Evolutionary conservation across 495 filamentous ascomycete genomes (phyloP).

Genomic region (Aspergillus mulundensis): DNA sequence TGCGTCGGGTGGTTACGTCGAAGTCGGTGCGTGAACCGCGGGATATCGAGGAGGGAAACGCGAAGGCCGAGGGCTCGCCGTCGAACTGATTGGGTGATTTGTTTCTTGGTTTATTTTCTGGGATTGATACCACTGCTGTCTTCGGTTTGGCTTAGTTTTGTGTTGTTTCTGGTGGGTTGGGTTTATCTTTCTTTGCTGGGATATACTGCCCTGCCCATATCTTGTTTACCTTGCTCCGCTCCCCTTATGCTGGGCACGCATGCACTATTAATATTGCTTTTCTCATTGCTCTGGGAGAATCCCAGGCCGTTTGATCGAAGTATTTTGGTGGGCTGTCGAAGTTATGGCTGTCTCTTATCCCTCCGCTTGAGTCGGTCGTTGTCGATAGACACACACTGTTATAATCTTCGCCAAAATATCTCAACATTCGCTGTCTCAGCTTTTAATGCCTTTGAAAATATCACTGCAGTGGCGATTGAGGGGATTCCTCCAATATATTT

Average conservation of each 20-base stretch:
- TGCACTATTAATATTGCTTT: background rate
- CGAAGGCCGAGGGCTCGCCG: constrained; percentile 21
- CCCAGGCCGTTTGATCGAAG: background rate
- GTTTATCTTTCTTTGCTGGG: background rate
- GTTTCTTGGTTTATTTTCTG: background rate
- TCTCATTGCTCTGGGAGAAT: background rate
- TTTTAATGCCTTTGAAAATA: too few species aligned
- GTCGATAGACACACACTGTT: background rate
- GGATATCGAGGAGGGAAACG: constrained; percentile 30
- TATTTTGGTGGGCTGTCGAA: background rate
- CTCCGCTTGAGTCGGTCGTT: background rate
- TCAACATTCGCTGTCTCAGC: too few species aligned
- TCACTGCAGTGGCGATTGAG: background rate
- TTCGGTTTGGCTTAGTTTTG: background rate
- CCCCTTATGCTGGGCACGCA: background rate
- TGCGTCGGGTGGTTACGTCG: constrained; percentile 31
- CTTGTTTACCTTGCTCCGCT: background rate
- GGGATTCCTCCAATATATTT: background rate
- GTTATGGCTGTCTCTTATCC: background rate
- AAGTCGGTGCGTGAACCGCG: constrained; percentile 33
- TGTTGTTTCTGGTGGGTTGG: background rate
- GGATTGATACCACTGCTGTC: background rate
- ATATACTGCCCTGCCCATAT: background rate
- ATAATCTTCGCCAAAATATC: background rate
- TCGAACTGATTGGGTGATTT: constrained; percentile 12